Evolutionary conservation across 345 rosid genomes (phyloP).

Genomic region (Eutrema heterophyllum): DNA sequence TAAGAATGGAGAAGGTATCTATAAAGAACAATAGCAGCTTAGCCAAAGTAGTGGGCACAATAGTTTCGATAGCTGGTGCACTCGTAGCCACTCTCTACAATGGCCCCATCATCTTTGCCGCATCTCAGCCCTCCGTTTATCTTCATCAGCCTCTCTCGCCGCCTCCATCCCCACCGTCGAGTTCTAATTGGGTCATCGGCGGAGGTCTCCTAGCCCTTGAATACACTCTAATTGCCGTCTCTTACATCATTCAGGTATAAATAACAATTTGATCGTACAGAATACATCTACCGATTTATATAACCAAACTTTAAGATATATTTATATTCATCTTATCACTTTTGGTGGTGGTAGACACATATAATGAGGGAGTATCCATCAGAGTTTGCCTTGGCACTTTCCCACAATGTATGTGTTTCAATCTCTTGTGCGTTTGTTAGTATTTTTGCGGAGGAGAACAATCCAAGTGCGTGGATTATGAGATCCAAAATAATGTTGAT

Average conservation of each 20-base stretch:
- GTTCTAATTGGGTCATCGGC: slow-evolving; percentile 51
- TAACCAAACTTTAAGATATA: background rate
- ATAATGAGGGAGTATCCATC: slow-evolving; percentile 31
- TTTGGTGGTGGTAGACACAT: slow-evolving; percentile 18
- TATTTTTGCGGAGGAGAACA: slow-evolving; percentile 41
- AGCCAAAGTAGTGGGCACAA: slow-evolving; percentile 59
- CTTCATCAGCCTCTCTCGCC: slow-evolving; percentile 2
- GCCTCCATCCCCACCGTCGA: background rate
- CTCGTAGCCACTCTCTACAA: slow-evolving; percentile 58
- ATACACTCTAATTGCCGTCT: slow-evolving; percentile 39
- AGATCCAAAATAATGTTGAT: slow-evolving; percentile 44
- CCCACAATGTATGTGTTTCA: slow-evolving; percentile 54
- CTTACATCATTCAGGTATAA: slow-evolving; percentile 53
- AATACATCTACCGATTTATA: background rate
- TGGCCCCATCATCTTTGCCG: slow-evolving; percentile 42
- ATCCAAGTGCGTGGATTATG: slow-evolving; percentile 59
- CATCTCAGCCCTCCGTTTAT: slow-evolving; percentile 23
- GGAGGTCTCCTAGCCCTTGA: slow-evolving; percentile 53
- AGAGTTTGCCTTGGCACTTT: slow-evolving; percentile 28
- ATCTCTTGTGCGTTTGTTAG: slow-evolving; percentile 52
- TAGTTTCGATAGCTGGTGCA: slow-evolving; percentile 54
- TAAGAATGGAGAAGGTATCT: slow-evolving; percentile 62
- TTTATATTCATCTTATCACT: background rate
- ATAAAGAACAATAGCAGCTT: slow-evolving; percentile 43
- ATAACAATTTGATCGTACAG: background rate